Base-by-base conservation (phyloP, 2,329 filamentous ascomycete genomes). In the Pyrenochaeta sp. region DNA sequence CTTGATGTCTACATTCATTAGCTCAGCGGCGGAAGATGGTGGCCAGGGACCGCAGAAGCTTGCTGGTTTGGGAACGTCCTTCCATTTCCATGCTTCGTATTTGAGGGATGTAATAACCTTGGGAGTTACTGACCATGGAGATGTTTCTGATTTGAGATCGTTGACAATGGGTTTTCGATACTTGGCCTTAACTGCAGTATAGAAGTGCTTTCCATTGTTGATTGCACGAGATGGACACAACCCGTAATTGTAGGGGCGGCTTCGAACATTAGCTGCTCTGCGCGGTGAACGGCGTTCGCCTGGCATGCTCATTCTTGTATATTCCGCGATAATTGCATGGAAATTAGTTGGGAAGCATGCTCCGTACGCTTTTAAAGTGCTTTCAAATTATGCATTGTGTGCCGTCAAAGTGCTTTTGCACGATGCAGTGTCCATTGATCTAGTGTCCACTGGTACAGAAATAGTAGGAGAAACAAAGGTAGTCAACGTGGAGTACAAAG, bases 11-110 rank as follows among this genome's bases (percentile, higher is more conserved):
- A 43, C 28, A 30, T 52, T 46, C 46, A 53, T 50, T 22, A 59
- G 25, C 15, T 56, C 37, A 4, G 39, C 39, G 5, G 49, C 44
- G 13, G 30, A 46, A 10, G 34, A 47, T 6, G 52, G 57, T 22
- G 52, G 57, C 52, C 52, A 59, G 1, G 32, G 13, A 13, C 50
- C 52, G 3, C 27, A 24, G 25, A 39, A 56, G 15, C 52, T 47
- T 1, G 30, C 13, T 24, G 52, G 52, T 25, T 36, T 45, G 9
- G 15, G 12, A 15, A 9, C 9, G n/a, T 49, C 32, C 9, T 34
- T 34, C 52, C 52, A 53, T 34, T 56, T 50, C 1, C 3, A 13
- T 34, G 42, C n/a, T 3, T 50, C 22, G 24, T 46, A 56, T 19
- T 44, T 36, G 12, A 56, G 24, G 2, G 22, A 12, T 15, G 27